Percentiles rank a stretch among this genome's conserved stretches.
Evolutionary conservation across 306 rosid species (phyloP).

Genomic region (Citrullus mucosospermus): DNA sequence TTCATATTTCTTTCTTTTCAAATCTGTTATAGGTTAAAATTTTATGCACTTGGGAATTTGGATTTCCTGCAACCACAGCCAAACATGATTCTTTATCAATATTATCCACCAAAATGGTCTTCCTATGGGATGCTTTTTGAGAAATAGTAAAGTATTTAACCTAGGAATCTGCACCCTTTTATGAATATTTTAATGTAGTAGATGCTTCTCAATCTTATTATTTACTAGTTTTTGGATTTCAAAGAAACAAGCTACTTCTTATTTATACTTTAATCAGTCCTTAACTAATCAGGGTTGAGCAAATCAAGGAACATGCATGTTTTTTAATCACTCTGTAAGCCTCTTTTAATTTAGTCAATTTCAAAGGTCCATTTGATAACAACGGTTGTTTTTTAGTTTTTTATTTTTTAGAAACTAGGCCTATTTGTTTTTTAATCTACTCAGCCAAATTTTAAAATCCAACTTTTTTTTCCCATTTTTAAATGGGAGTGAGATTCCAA

Average conservation of each 20-base stretch:
- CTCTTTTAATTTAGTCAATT: conserved; percentile 10
- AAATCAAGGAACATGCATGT: conserved; percentile 37
- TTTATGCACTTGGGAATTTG: not conserved
- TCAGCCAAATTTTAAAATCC: not conserved
- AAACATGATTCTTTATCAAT: conserved; percentile 7
- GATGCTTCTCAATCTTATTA: conserved; percentile 35
- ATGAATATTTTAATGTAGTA: conserved; percentile 23
- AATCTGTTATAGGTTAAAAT: not conserved
- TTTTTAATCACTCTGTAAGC: conserved; percentile 4
- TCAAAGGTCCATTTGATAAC: conserved; percentile 6
- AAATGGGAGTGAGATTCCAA: not conserved
- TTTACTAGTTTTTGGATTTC: conserved; percentile 19
- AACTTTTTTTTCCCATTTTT: not conserved
- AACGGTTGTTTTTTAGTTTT: not conserved
- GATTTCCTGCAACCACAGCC: conserved; percentile 17
- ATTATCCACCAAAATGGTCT: conserved; percentile 9
- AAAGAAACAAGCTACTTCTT: conserved; percentile 20
- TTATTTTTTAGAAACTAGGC: not conserved
- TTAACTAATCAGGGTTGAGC: conserved; percentile 25
- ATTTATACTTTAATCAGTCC: conserved; percentile 23
- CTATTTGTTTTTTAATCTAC: not conserved
- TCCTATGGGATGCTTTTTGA: conserved; percentile 14
- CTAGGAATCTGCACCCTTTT: conserved; percentile 15
- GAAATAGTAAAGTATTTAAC: conserved; percentile 14
- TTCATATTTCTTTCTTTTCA: not conserved